Evolutionary conservation across 495 filamentous ascomycete genomes (phyloP), one percentile per base, ranked within the genome.

Genomic region (Neurospora cerealis): DNA sequence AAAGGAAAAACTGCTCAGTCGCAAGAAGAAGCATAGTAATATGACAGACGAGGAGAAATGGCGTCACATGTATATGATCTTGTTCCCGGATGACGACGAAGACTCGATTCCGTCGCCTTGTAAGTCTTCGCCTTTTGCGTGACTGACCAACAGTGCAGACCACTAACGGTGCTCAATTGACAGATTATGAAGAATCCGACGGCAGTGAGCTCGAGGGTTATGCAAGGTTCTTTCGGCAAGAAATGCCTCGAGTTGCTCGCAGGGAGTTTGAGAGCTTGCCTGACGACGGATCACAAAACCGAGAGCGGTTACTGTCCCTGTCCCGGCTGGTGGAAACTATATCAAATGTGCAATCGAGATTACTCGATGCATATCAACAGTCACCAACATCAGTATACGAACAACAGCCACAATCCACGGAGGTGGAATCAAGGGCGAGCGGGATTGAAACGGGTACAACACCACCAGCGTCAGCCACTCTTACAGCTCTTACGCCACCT

Each of bases 1-100:
- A 21, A 78, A 81, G 38, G 77, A 81, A 69, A 80, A 76, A 62
- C 74, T 85, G 15, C 80, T 80, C 10, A 82, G 80, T 40, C 75
- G 83, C 2, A 85, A 82, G 48, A 84, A 80, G 78, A 79, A 75
- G 9, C 77, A 81, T 21, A 77, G 78, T 1, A 78, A 81, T 69
- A 81, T 81, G 76, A 84, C 81, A 4, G 83, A 85, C 46, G 81
- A 81, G 69, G 83, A 85, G 70, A 82, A 83, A 66, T 85, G 83
- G 83, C 77, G 73, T 36, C 83, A 85, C 19, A 84, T 84, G 5
- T 85, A 85, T 73, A 75, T 75, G 62, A 81, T 84, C 38, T 71
- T 85, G 0, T 85, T 85, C 70, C 83, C 83, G 0, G 78, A 78
- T n/a, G 82, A 81, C 24, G 82, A 83, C 21, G 71, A 42, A 4